Evolutionary conservation across 2,329 filamentous ascomycete species (phyloP).

Genomic region (Clarireedia paspali): DNA sequence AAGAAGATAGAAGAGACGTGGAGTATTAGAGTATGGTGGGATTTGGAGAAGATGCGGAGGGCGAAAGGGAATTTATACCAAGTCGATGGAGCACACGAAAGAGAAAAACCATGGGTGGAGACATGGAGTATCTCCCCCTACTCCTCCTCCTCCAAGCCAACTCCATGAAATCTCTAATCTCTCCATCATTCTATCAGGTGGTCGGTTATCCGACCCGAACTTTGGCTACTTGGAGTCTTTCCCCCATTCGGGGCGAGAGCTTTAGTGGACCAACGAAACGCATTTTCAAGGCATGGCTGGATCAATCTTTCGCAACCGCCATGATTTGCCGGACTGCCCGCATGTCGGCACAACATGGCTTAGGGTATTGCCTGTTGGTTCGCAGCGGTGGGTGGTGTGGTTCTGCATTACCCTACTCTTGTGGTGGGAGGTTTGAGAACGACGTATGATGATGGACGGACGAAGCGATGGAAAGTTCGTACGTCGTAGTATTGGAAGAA

Average conservation of each 20-base stretch:
- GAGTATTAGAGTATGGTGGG: neutral
- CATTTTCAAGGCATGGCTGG: too few species aligned
- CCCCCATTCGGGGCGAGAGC: neutral
- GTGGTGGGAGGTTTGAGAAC: neutral
- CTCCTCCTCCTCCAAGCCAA: neutral
- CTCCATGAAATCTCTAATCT: neutral
- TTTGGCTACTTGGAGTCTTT: neutral
- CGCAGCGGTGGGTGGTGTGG: too few species aligned
- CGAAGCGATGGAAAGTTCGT: neutral
- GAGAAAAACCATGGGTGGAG: neutral
- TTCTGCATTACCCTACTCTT: too few species aligned
- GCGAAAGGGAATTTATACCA: neutral
- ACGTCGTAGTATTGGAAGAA: neutral
- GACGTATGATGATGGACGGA: neutral
- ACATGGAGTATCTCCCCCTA: neutral
- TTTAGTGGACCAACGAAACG: neutral
- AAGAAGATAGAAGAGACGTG: neutral
- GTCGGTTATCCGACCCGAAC: neutral
- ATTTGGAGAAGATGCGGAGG: neutral
- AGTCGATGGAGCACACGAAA: neutral
- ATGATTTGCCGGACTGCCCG: too few species aligned
- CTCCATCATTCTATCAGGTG: neutral
- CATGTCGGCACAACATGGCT: too few species aligned
- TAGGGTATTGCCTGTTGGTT: too few species aligned
- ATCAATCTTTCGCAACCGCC: too few species aligned